Evolutionary conservation across 2,329 filamentous ascomycete genomes (phyloP), one percentile per base, ranked within the genome.

Genomic region (Monilinia vaccinii-corymbosi): DNA sequence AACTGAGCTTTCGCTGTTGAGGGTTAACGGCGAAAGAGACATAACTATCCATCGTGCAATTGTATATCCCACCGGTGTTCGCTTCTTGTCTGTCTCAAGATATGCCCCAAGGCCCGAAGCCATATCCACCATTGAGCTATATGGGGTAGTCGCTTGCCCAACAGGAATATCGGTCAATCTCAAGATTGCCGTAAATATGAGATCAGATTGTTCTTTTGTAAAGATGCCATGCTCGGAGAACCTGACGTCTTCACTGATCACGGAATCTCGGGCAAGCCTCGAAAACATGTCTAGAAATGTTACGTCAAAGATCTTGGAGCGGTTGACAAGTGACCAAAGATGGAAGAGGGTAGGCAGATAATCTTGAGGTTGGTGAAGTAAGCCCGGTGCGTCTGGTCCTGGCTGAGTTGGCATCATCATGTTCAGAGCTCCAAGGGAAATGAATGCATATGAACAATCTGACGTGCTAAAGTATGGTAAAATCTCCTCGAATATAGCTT

Each of bases 341-440:
- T 99, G 94, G 78, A 99, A 99, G 68, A 96, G 87, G 0, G 93
- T 96, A 3, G 94, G 94, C 40, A 97, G 77, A 69, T 95, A 93
- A 70, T 93, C 86, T 66, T 92, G 87, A 0, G 94, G 93, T 67
- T 91, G 86, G 16, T 60, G 49, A n/a, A 96, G 83, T 67, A 91
- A 84, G 36, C 80, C 78, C 67, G 88, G 83, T 34, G 84, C 84
- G 31, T 84, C 80, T 4, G 91, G 88, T 3, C 88, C 84, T 1
- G 91, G 86, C 40, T 86, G 84, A 9, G 93, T 97, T 21, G 94
- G 94, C 63, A 99, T 81, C 69, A 99, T 79, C 64, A 95, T 77
- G 69, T 96, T 97, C 69, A 99, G 79, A 62, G 93, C 76, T 3
- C 91, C 92, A 28, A 89, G 83, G n/a, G 96, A 92, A 64, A 97